Evolutionary conservation across 306 rosid genomes (phyloP), one percentile per base, ranked within the genome.

Genomic region (Quercus glauca): DNA sequence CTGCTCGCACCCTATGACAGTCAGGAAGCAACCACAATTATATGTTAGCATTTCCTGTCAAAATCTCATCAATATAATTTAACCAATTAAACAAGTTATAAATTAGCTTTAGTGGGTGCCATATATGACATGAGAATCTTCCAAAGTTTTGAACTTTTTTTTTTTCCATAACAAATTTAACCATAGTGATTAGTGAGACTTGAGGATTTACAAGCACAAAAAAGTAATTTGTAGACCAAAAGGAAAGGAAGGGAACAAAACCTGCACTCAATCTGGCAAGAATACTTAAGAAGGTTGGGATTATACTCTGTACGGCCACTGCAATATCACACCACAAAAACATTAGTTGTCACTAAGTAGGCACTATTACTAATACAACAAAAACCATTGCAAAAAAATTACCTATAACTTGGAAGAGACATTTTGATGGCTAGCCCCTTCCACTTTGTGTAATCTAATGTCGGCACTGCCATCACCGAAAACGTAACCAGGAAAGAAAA

Each of bases 321-420:
- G 86, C 83, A 79, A 89, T 51, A 79, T 79, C 41, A 82, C 31
- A 83, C 52, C 59, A 74, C 45, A 31, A 84, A 67, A 61, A 81
- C 75, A 14, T 76, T 12, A 81, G 8, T 14, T 41, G 83, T 61
- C 73, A 57, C 9, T 31, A 52, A 41, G 45, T 41, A 41, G 45
- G 11, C 11, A 33, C 49, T 56, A 26, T 14, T 74, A n/a, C 73
- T 55, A 65, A 61, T 5, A 45, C 12, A 57, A 15, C 43, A 78
- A 7, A 77, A 55, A 35, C 56, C 49, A 17, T 19, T 29, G 21
- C 20, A 69, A 81, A 69, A n/a, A 17, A 83, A 86, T 83, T 85
- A 87, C 99, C 99, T 94, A 79, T 86, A 95, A 83, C 97, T 92
- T 80, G 98, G 98, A 82, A 95, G 99, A 21, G 96, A 86, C 86